Evolutionary conservation across 2,329 filamentous ascomycete genomes (phyloP).

Genomic region (Phialophora macrospora): DNA sequence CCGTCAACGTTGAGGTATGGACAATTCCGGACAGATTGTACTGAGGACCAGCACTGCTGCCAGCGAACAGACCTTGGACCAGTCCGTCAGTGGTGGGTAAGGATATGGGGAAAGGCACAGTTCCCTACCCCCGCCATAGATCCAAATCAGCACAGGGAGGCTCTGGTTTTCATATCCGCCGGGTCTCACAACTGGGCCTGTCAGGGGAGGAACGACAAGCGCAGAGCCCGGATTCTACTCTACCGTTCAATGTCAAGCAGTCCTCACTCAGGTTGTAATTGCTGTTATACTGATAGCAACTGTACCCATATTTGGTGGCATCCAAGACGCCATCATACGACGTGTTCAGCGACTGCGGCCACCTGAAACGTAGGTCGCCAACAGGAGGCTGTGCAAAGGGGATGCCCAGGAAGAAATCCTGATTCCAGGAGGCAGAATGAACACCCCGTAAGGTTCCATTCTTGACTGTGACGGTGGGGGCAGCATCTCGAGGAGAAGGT

Average conservation of each 20-base stretch:
- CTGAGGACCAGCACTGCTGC: neutral
- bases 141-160: neutral
- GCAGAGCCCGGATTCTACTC: too few species aligned
- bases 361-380: neutral
- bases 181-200: neutral
- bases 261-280: constrained; percentile 7
- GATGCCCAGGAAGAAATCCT: neutral
- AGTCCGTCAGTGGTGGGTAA: neutral
- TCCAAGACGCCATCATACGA: neutral
- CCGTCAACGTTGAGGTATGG: neutral
- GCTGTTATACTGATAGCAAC: neutral
- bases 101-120: neutral
- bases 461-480: neutral
- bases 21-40: neutral
- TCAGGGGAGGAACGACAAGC: neutral
- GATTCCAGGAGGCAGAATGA: neutral
- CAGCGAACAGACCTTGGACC: neutral
- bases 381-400: neutral
- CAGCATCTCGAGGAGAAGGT: neutral
- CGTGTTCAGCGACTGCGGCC: neutral
- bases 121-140: constrained; percentile 2
- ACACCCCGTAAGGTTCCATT: neutral
- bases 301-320: neutral
- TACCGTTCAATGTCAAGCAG: constrained; percentile 1
- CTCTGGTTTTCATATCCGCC: neutral